Conservation (phyloP, 495 filamentous ascomycete genomes). For the Aspergillus mulundensis region DNA sequence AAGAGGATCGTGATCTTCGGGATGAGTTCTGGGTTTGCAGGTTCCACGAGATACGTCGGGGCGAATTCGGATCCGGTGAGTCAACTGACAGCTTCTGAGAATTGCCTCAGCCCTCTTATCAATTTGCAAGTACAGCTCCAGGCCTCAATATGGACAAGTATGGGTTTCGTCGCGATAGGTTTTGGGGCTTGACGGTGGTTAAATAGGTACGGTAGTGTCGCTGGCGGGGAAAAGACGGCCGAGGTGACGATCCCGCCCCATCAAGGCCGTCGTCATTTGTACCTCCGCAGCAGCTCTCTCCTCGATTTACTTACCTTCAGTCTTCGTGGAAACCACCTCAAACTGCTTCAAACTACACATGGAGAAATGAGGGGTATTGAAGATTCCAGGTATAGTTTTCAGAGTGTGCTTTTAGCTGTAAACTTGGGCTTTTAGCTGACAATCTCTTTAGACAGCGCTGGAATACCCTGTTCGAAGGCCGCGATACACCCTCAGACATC, state of each 20-base stretch:
- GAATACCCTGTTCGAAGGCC: conserved; percentile 59
- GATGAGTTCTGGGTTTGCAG: background rate
- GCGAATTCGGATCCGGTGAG: background rate
- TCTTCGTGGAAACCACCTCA: conserved; percentile 12
- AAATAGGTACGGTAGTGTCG: no score
- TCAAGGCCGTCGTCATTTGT: background rate
- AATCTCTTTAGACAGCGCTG: conserved; percentile 51
- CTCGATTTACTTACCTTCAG: background rate
- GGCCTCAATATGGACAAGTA: background rate
- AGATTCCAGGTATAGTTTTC: conserved; percentile 52
- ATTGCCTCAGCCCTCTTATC: no score
- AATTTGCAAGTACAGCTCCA: no score
- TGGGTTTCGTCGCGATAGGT: background rate
- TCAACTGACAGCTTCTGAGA: no score
- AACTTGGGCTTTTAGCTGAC: conserved; percentile 5
- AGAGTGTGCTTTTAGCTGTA: background rate
- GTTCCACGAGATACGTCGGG: background rate
- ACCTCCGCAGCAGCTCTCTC: background rate
- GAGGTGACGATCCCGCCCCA: background rate
- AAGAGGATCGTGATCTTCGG: background rate
- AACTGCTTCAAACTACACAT: conserved; percentile 14
- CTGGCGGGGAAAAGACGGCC: background rate
- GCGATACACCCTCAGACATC: conserved; percentile 58
- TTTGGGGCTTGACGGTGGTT: background rate
- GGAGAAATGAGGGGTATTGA: conserved; percentile 59